Conservation (phyloP, 768 basidiomycete genomes). For the Calocybe gangraenosa region DNA sequence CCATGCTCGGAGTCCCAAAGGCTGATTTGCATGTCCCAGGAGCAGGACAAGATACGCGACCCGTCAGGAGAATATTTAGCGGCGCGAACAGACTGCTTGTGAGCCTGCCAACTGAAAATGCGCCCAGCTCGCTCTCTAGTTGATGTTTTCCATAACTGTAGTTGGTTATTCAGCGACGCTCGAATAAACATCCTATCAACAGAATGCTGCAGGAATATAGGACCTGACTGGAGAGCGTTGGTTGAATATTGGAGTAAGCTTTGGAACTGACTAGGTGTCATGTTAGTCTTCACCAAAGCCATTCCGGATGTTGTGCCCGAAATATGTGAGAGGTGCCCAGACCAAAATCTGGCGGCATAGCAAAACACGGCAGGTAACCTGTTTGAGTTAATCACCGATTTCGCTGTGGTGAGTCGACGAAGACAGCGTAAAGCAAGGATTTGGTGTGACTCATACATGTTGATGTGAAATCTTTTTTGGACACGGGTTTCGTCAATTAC, state of each 20-base stretch:
- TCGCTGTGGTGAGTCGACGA: not conserved
- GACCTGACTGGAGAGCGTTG: no score
- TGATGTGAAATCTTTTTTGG: not conserved
- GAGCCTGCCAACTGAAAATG: no score
- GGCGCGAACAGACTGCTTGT: no score
- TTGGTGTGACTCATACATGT: not conserved
- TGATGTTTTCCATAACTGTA: no score
- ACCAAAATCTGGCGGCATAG: slow-evolving; percentile 2
- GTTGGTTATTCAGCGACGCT: no score
- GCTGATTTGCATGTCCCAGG: no score
- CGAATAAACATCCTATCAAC: no score
- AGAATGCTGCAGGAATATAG: no score
- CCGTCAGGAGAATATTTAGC: no score
- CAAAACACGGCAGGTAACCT: not conserved
- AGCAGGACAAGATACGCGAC: no score
- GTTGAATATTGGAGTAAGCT: not conserved
- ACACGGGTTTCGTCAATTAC: slow-evolving; percentile 6
- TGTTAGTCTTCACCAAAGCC: not conserved
- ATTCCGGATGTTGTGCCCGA: not conserved
- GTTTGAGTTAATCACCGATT: not conserved
- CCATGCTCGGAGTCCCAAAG: not conserved
- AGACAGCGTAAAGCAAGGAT: slow-evolving; percentile 4
- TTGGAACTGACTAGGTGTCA: not conserved
- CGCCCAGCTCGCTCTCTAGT: no score
- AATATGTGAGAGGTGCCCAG: not conserved